Conservation (phyloP, 805 yeast genomes). For the Metschnikowia gelsemii region DNA sequence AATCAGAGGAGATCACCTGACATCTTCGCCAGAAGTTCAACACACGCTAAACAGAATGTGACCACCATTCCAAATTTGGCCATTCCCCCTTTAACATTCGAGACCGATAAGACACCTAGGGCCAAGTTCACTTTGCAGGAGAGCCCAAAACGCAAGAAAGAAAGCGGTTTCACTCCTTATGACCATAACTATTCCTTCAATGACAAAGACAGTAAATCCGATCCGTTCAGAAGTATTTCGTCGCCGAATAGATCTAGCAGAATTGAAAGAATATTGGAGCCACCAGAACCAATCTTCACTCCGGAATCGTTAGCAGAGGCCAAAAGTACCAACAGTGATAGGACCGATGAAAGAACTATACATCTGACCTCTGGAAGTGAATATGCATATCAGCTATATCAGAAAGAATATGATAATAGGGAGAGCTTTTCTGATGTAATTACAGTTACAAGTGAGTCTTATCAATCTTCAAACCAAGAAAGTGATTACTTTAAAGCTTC, state of each 20-base stretch:
- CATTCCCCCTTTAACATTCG: conserved; percentile 15
- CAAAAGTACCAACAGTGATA: conserved; percentile 28
- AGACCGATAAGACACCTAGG: conserved; percentile 47
- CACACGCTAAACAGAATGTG: conserved; percentile 18
- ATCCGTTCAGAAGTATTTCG: conserved; percentile 28
- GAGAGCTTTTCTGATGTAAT: conserved; percentile 38
- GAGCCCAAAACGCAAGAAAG: conserved; percentile 66
- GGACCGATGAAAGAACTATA: conserved; percentile 34
- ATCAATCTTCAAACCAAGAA: conserved; percentile 26
- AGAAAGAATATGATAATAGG: conserved; percentile 35
- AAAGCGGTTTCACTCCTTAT: conserved; percentile 26
- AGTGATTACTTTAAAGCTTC: conserved; percentile 45
- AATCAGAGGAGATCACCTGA: conserved; percentile 43
- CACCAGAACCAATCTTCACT: conserved; percentile 66
- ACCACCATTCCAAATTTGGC: conserved; percentile 5
- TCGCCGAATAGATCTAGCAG: conserved; percentile 34
- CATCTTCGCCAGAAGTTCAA: conserved; percentile 41
- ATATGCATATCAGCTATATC: conserved; percentile 38
- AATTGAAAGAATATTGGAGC: conserved; percentile 54
- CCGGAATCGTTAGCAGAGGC: conserved; percentile 66
- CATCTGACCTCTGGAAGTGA: conserved; percentile 23
- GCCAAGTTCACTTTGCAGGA: conserved; percentile 59
- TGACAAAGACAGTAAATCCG: conserved; percentile 37
- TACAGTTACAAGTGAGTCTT: conserved; percentile 30
- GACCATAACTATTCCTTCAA: conserved; percentile 44